Conservation (phyloP, 2,329 filamentous ascomycete species). For the Aspergillus costaricaensis region DNA sequence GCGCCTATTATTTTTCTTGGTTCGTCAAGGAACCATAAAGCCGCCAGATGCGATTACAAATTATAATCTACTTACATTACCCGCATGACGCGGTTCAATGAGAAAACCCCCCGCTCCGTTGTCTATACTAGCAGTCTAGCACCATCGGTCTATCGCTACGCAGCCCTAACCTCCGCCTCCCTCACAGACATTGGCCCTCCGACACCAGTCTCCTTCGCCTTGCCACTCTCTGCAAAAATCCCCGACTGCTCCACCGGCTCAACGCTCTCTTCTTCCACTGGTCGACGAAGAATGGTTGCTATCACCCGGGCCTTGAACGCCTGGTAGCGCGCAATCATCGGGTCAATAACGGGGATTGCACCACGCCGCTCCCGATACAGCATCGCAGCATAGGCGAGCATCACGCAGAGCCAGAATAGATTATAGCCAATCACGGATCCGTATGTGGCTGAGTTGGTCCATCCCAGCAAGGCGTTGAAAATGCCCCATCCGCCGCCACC, state of each 20-base stretch:
- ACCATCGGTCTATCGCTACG: background rate
- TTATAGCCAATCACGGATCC: conserved; percentile 87
- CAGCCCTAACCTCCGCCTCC: conserved; percentile 1
- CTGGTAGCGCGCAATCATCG: background rate
- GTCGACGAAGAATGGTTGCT: background rate
- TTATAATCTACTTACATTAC: background rate
- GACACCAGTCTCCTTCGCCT: background rate
- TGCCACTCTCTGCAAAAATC: background rate
- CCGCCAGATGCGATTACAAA: background rate
- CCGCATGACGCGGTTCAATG: background rate
- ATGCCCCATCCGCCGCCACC: conserved; percentile 81
- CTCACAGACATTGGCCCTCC: background rate
- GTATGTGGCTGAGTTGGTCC: conserved; percentile 86
- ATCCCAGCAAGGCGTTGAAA: conserved; percentile 83
- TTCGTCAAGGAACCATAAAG: background rate
- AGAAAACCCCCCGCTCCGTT: background rate
- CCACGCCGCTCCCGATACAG: conserved; percentile 65
- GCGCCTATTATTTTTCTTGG: background rate
- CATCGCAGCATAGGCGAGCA: conserved; percentile 64
- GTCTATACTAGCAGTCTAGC: background rate
- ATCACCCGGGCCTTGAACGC: background rate
- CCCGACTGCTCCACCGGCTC: background rate
- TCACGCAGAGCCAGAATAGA: conserved; percentile 77
- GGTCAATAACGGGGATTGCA: background rate
- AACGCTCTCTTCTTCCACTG: background rate